A percentile compares a stretch with the other conserved stretches of the same genome.
Conservation (phyloP, 2,329 filamentous ascomycete species). For the Colletotrichum phormii region DNA sequence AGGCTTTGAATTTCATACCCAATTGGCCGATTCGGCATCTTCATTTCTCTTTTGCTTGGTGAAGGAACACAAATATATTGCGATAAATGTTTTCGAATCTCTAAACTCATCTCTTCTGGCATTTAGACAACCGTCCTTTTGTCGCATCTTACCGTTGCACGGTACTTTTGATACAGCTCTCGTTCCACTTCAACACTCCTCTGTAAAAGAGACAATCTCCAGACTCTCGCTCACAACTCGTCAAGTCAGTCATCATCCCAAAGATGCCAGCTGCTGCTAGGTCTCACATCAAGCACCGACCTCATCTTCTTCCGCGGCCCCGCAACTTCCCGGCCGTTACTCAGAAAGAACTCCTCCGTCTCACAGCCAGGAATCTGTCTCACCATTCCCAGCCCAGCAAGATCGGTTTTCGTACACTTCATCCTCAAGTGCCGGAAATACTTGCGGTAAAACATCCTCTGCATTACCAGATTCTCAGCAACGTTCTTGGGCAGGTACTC, state of each 20-base stretch:
- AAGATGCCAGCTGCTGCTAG: conserved; percentile 31
- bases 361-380: conserved; percentile 24
- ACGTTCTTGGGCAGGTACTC: conserved; percentile 25
- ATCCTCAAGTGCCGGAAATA: conserved; percentile 35
- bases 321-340: conserved; percentile 29
- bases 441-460: conserved; percentile 36
- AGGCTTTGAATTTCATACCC: neutral
- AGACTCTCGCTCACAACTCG: neutral
- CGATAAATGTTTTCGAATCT: neutral
- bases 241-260: conserved; percentile 30
- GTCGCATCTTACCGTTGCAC: neutral
- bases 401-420: conserved; percentile 36
- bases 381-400: conserved; percentile 33
- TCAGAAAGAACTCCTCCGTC: conserved; percentile 34
- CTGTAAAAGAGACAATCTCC: neutral
- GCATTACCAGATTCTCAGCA: conserved; percentile 29
- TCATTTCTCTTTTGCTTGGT: neutral
- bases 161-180: neutral
- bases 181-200: neutral
- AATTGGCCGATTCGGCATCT: neutral
- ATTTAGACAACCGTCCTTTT: neutral
- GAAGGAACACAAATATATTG: neutral
- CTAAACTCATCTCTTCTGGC: neutral
- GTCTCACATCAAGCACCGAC: conserved; percentile 22
- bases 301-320: conserved; percentile 23